phyloP scores from a whole-genome alignment of 1,284 basidiomycete species.

The Cutaneotrichosporon sp. region DNA sequence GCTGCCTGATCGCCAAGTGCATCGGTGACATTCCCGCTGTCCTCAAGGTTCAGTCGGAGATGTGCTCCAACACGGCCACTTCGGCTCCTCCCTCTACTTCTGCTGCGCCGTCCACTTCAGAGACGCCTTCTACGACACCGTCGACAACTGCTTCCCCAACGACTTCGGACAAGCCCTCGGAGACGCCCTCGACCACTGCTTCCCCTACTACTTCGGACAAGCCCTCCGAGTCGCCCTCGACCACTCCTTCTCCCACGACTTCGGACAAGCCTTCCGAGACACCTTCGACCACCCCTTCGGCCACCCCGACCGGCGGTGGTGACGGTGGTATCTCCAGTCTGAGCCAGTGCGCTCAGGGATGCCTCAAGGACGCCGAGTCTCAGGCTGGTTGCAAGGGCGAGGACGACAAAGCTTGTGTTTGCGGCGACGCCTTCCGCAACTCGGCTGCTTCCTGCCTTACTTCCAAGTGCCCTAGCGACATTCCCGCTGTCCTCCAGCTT shows the following conservation, averaged over 20 bases:
- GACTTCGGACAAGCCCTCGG: too few species aligned
- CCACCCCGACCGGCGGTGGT: not conserved
- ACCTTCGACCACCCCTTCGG: too few species aligned
- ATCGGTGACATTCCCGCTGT: not conserved
- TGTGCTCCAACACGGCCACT: too few species aligned
- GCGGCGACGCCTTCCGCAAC: not conserved
- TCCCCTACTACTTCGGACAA: too few species aligned
- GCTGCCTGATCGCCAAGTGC: not conserved
- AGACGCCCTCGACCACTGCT: too few species aligned
- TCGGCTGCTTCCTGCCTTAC: not conserved
- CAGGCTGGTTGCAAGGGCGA: not conserved
- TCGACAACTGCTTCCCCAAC: not conserved
- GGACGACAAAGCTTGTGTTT: slow-evolving; percentile 2
- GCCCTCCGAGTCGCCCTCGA: too few species aligned
- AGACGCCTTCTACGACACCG: not conserved
- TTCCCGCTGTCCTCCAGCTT: not conserved
- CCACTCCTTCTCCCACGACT: too few species aligned
- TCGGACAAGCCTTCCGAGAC: too few species aligned
- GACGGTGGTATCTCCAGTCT: not conserved
- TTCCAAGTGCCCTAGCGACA: not conserved
- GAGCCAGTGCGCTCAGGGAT: not conserved
- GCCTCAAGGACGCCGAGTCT: not conserved
- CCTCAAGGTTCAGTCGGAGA: not conserved
- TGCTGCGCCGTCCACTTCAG: too few species aligned
- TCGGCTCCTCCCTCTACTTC: not conserved